Evolutionary conservation across 345 rosid genomes (phyloP).

Genomic region (Limnanthes douglasii): DNA sequence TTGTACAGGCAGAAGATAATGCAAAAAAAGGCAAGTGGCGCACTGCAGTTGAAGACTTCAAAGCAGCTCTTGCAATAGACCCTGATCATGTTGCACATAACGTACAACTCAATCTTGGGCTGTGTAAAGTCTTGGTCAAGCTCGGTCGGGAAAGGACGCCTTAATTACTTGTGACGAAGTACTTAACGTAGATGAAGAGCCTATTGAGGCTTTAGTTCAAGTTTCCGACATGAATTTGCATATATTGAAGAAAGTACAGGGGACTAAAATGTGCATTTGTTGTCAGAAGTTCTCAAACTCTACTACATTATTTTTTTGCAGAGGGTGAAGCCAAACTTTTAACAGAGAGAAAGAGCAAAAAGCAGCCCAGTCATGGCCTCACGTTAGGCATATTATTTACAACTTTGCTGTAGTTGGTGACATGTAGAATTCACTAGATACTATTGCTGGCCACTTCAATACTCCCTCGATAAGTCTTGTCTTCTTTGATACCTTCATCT

Average conservation of each 20-base stretch:
- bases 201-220: conserved; percentile 86
- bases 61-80: conserved; percentile 74
- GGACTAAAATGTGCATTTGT: too few relatives aligned
- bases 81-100: conserved; percentile 78
- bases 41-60: conserved; percentile 78
- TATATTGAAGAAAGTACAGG: too few relatives aligned
- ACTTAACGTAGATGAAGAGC: conserved; percentile 67
- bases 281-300: background rate
- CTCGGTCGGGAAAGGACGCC: conserved; percentile 97
- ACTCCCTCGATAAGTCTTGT: too few relatives aligned
- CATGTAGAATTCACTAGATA: background rate
- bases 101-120: conserved; percentile 84
- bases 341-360: too few relatives aligned
- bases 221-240: conserved; percentile 12
- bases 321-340: too few relatives aligned
- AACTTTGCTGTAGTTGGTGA: background rate
- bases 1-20: conserved; percentile 81
- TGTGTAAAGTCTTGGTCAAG: conserved; percentile 82
- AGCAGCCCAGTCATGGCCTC: too few relatives aligned
- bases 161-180: conserved; percentile 69
- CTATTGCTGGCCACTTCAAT: background rate
- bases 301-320: conserved; percentile 3
- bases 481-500: too few relatives aligned
- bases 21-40: conserved; percentile 79
- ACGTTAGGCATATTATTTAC: background rate